Evolutionary conservation across 73 alveolate species (phyloP).

Genomic region (Paramecium octaurelia): DNA sequence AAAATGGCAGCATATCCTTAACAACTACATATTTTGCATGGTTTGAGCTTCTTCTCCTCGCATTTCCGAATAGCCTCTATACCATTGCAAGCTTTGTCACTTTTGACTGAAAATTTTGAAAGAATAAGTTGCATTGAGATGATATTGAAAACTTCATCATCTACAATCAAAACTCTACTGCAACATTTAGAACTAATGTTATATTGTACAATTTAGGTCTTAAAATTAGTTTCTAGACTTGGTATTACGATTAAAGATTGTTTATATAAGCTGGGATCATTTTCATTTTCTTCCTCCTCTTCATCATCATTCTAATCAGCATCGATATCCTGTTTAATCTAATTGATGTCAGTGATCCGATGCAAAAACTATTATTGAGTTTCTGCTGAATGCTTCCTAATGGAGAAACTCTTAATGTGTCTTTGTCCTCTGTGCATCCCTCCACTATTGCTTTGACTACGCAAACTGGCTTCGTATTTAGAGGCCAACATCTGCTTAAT

Average conservation of each 20-base stretch:
- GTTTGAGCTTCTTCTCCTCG: neutral
- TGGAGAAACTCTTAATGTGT: neutral
- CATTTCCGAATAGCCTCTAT: neutral
- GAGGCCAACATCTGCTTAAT: neutral
- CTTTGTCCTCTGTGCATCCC: neutral
- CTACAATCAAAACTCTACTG: neutral
- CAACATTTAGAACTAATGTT: constrained; percentile 4
- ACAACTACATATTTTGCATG: neutral
- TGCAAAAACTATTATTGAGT: neutral
- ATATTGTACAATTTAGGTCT: neutral
- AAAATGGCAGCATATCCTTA: neutral
- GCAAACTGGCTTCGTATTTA: neutral
- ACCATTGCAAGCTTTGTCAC: constrained; percentile 1
- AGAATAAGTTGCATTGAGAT: neutral
- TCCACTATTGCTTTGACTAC: neutral
- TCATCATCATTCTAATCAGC: neutral
- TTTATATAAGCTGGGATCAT: neutral
- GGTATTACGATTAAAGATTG: neutral
- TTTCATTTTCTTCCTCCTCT: neutral
- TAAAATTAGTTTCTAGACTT: neutral
- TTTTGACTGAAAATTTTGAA: neutral
- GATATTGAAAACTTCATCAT: constrained; percentile 35
- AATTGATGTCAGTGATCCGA: neutral
- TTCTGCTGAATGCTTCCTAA: neutral
- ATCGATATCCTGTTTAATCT: neutral